phyloP scores from a whole-genome alignment of 2,329 filamentous ascomycete genomes.

The Cordyceps javanica region DNA sequence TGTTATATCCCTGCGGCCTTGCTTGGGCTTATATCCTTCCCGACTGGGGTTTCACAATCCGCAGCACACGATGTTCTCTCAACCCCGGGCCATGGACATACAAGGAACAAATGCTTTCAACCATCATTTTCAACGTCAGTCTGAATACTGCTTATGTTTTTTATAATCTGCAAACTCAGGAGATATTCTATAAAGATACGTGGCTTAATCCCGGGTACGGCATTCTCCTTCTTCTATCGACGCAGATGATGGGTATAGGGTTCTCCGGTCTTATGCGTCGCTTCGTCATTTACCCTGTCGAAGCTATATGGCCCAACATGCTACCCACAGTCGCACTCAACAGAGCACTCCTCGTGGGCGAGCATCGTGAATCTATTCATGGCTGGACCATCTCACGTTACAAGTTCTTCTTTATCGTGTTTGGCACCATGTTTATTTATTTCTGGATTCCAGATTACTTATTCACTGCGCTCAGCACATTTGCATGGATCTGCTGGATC shows the following conservation, averaged over 20 bases:
- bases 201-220: conserved; percentile 23
- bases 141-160: conserved; percentile 30
- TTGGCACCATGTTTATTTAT: conserved; percentile 34
- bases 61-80: conserved; percentile 21
- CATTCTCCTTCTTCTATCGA: conserved; percentile 25
- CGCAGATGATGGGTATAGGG: conserved; percentile 28
- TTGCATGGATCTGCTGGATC: conserved; percentile 44
- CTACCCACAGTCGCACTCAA: conserved; percentile 21
- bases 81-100: conserved; percentile 34
- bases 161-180: conserved; percentile 30
- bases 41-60: conserved; percentile 7
- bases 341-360: conserved; percentile 22
- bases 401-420: conserved; percentile 33
- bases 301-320: conserved; percentile 15
- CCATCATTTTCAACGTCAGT: conserved; percentile 31
- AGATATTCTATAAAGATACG: conserved; percentile 16
- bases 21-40: neutral
- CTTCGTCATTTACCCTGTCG: conserved; percentile 19
- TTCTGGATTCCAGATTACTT: conserved; percentile 41
- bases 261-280: conserved; percentile 28
- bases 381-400: conserved; percentile 38
- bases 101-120: conserved; percentile 35
- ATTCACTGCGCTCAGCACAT: conserved; percentile 34
- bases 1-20: conserved; percentile 8
- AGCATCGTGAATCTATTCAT: conserved; percentile 29